Percentiles rank a stretch among this genome's conserved stretches.
Conservation (phyloP, 139 green algal genomes). For the Chlorella sp. region DNA sequence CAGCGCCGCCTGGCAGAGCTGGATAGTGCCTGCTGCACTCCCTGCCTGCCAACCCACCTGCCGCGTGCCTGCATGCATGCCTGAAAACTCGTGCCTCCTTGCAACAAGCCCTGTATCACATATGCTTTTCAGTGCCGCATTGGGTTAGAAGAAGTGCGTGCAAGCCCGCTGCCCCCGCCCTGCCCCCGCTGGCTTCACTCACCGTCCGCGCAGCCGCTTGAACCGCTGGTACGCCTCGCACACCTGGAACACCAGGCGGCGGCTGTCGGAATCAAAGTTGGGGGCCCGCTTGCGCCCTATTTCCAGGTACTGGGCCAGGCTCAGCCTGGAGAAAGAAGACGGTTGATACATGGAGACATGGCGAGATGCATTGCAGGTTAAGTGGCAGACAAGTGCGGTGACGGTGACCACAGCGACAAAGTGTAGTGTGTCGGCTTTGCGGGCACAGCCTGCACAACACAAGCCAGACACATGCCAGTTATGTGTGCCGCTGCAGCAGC, state of each 20-base stretch:
- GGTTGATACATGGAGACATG: neutral
- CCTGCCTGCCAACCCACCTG: too few species aligned
- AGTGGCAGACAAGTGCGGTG: neutral
- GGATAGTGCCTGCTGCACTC: too few species aligned
- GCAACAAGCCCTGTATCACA: too few species aligned
- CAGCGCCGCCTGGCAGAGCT: too few species aligned
- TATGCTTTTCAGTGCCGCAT: too few species aligned
- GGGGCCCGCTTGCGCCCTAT: conserved; percentile 69
- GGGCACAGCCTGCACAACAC: too few species aligned
- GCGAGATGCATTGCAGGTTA: neutral
- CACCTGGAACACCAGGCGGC: conserved; percentile 56
- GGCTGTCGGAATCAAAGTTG: conserved; percentile 72
- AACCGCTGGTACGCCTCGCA: conserved; percentile 64
- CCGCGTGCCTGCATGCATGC: too few species aligned
- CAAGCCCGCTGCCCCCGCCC: too few species aligned
- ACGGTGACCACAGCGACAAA: neutral
- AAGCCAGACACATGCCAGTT: too few species aligned
- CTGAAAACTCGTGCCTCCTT: too few species aligned
- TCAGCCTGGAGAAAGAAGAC: conserved; percentile 39
- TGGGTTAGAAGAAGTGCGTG: too few species aligned
- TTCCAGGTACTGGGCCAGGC: conserved; percentile 65
- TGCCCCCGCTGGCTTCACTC: neutral
- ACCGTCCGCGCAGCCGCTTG: conserved; percentile 39
- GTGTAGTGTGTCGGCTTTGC: neutral
- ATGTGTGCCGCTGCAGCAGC: neutral